These are phyloP conservation scores for Prasinococcaceae sp. DNA, from an alignment of 139 green algal genomes.

Conservation along the genomic window DNA sequence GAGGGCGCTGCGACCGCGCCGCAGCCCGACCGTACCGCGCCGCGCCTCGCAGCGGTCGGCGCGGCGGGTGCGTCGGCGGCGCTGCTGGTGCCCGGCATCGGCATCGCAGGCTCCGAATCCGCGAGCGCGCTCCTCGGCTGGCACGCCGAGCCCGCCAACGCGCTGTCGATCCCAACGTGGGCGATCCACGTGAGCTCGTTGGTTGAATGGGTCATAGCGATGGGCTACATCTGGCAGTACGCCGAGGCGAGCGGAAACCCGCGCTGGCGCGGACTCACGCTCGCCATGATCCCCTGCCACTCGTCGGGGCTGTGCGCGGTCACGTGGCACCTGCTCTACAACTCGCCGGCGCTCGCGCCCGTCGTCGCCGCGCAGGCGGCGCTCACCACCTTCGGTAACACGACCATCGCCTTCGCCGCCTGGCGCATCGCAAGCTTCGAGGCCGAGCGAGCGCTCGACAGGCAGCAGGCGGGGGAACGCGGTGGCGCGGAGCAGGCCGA, in stretches of 20 bases:
- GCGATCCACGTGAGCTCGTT: conserved; percentile 68
- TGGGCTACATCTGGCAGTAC: conserved; percentile 77
- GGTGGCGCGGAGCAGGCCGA: too few relatives aligned
- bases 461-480: too few relatives aligned
- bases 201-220: conserved; percentile 62
- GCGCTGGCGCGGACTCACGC: conserved; percentile 72
- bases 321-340: conserved; percentile 90
- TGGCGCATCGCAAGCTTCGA: conserved; percentile 8
- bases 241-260: conserved; percentile 19
- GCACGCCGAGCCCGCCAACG: conserved; percentile 65
- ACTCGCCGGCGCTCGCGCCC: conserved; percentile 48
- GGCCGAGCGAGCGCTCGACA: too few relatives aligned
- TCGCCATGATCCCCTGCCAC: conserved; percentile 74
- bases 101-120: neutral
- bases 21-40: too few relatives aligned
- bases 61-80: neutral
- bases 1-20: neutral
- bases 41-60: neutral
- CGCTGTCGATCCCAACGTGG: conserved; percentile 83
- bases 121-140: neutral
- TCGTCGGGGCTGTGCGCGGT: conserved; percentile 64
- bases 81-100: neutral
- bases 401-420: neutral
- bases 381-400: conserved; percentile 10
- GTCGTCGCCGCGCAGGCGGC: conserved; percentile 42